These are phyloP conservation scores for Buddleja alternifolia DNA, from an alignment of 257 asterid genomes.

Conservation along the genomic window DNA sequence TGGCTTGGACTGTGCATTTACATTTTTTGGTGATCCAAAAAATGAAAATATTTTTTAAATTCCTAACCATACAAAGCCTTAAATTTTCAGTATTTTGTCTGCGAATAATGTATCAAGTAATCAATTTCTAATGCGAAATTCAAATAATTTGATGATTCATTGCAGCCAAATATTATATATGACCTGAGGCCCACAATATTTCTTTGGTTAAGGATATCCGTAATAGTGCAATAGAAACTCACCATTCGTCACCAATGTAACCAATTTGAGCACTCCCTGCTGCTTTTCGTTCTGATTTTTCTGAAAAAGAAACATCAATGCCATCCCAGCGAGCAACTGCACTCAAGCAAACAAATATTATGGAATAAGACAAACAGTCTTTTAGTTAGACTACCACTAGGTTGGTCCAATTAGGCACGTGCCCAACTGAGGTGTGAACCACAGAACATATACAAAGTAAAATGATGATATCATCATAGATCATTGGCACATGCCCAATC, in stretches of 20 bases:
- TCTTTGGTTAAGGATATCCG: not conserved
- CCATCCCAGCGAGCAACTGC: slow-evolving; percentile 90
- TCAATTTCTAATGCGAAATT: not conserved
- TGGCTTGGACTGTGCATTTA: too few relatives aligned
- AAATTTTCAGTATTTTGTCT: not conserved
- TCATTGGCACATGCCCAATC: too few relatives aligned
- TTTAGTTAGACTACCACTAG: too few relatives aligned
- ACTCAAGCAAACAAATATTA: slow-evolving; percentile 33
- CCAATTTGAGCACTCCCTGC: slow-evolving; percentile 56
- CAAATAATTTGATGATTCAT: not conserved
- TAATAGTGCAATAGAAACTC: slow-evolving; percentile 32
- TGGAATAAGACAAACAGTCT: not conserved
- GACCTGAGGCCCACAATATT: not conserved
- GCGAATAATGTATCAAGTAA: not conserved
- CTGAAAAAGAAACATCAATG: slow-evolving; percentile 39
- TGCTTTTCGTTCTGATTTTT: slow-evolving; percentile 33
- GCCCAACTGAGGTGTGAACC: too few relatives aligned
- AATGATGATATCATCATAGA: too few relatives aligned
- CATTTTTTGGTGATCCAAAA: too few relatives aligned
- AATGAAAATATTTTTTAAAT: too few relatives aligned
- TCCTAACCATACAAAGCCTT: too few relatives aligned
- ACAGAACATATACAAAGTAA: too few relatives aligned
- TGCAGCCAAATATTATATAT: not conserved
- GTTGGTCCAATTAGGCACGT: too few relatives aligned
- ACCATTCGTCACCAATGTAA: slow-evolving; percentile 89